phyloP scores from a whole-genome alignment of 2,329 filamentous ascomycete species.

The Cordyceps pruinosa region DNA sequence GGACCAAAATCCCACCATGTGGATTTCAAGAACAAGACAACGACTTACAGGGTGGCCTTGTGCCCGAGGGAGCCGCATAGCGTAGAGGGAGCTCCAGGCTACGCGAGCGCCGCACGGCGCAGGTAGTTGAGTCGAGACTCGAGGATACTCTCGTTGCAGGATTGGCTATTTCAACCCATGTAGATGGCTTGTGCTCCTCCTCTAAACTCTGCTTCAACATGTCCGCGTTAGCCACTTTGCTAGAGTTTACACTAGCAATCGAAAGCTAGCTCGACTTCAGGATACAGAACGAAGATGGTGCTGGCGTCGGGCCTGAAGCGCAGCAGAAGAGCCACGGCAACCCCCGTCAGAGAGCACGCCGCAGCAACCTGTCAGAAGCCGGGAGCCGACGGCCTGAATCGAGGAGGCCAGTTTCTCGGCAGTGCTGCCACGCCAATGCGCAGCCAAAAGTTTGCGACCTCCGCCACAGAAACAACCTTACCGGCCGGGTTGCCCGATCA shows the following conservation, averaged over 20 bases:
- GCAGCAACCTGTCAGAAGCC: background rate
- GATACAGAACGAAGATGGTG: too few species aligned
- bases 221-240: too few species aligned
- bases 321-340: background rate
- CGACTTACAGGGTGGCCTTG: background rate
- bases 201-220: too few species aligned
- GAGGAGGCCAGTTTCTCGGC: background rate
- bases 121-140: too few species aligned
- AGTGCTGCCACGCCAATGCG: background rate
- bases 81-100: too few species aligned
- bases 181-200: too few species aligned
- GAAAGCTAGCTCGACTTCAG: too few species aligned
- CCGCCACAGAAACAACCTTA: background rate
- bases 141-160: too few species aligned
- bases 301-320: background rate
- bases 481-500: background rate
- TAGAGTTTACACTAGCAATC: too few species aligned
- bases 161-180: too few species aligned
- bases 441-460: background rate
- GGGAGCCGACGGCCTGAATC: constrained; percentile 2
- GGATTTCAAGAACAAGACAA: background rate
- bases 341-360: background rate
- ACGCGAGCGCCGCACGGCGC: too few species aligned
- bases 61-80: background rate
- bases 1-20: background rate